Evolutionary conservation across 768 basidiomycete genomes (phyloP), one percentile per base, ranked within the genome.

Genomic region (Hypholoma fasciculare): DNA sequence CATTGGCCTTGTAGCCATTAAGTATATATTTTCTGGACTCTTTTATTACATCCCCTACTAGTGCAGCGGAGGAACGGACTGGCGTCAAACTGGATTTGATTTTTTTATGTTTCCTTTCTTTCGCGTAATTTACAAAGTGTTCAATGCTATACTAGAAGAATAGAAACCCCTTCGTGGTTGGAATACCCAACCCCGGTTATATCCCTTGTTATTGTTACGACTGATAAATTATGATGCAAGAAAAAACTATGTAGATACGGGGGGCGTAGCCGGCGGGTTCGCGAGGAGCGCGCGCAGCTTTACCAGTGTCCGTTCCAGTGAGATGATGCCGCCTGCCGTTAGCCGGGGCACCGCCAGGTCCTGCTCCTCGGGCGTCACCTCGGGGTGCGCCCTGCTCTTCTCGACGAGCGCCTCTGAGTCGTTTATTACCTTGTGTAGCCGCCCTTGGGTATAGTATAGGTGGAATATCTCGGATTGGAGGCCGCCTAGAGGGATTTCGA

Each of bases 291-390:
- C 70, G 61, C 88, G 83, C 59, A 95, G 73, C 72, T 84, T 92
- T 51, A 66, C 72, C 68, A 94, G 75, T 60, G 86, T 92, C 76
- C 91, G 83, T 71, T 89, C 85, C 37, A 95, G 75, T 12, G 85
- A 82, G 63, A 95, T 85, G 56, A 90, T 87, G 2, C 91, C 89
- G 46, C 93, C 92, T n/a, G 82, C 73, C 1, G 88, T 89, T 64
- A 94, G 71, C 59, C 87, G 79, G n/a, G 90, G 88, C 11, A 95
- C 84, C 0, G 92, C 89, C 52, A 75, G 19, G 46, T 78, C 76
- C 27, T 62, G 65, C 58, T 80, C 79, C 27, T 70, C 65, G 39
- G 61, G 67, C 27, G 65, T 47, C 26, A 71, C 53, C 52, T 71
- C 65, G 7, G 69, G 55, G 44, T 69, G 74, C 13, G 64, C 61